Base-by-base conservation (phyloP, 345 rosid genomes). In the Carallia brachiata region DNA sequence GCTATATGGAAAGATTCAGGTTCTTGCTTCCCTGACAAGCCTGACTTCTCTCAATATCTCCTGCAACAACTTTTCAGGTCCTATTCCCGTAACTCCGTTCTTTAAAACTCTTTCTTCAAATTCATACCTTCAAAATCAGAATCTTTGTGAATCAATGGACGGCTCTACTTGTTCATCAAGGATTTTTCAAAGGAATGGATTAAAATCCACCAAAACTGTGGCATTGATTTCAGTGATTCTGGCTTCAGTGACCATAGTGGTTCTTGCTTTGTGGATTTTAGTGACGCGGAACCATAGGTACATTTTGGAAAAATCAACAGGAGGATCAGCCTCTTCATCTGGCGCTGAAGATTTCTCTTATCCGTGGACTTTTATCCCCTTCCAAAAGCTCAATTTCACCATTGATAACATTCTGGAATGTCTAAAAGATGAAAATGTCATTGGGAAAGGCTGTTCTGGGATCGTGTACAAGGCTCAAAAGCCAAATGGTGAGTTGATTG, bases 361-460 rank as follows among this genome's bases (percentile, higher is more conserved):
- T 70, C 97, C 97, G 1, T 94, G 96, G 97, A 90, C 97, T 1
- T 94, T 91, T 78, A 90, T 91, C 60, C 98, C 98, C 19, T 94
- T 94, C 70, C 96, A 91, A 59, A 91, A 90, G 78, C 88, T 90
- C 54, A 82, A 78, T 68, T 88, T 89, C 70, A 82, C 86, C 47
- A 83, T 90, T 37, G 89, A 90, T 69, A 91, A 86, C 85, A 86
- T 94, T 65, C 75, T 94, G 48, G 87, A 83, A 17, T 86, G 90
- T 81, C 80, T 94, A 54, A 78, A 81, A 61, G 97, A 91, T 53
- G 97, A 94, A 63, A 94, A 94, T 77, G 86, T 88, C 65, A 86
- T 94, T 39, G 98, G 98, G 16, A 90, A 94, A 85, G 97, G 98
- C 9, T 91, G 96, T 71, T 94, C 98, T 0, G 98, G 98, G 13